Evolutionary conservation across 2,329 filamentous ascomycete genomes (phyloP).

Genomic region (Nannizzia gypsea): DNA sequence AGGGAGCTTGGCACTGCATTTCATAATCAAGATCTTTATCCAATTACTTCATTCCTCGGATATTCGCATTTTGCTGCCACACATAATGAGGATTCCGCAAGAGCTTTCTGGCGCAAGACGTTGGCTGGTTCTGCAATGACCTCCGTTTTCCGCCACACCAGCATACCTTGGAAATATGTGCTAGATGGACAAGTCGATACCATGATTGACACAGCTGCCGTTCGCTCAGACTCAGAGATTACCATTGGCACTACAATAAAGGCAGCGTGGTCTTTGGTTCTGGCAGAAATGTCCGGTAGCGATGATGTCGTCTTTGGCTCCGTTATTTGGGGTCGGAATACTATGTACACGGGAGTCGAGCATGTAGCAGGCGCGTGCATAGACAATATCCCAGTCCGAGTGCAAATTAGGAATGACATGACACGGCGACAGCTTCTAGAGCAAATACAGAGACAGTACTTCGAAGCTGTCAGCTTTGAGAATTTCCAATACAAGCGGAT

Average conservation of each 20-base stretch:
- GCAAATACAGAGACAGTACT: neutral
- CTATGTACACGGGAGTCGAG: conserved; percentile 28
- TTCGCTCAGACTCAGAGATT: neutral
- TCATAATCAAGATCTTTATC: neutral
- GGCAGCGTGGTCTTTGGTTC: conserved; percentile 9
- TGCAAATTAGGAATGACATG: conserved; percentile 13
- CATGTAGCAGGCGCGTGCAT: conserved; percentile 36
- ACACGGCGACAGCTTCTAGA: neutral
- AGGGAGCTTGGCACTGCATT: neutral
- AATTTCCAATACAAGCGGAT: neutral
- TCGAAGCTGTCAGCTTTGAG: neutral
- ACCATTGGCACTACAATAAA: conserved; percentile 5
- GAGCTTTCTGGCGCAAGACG: neutral
- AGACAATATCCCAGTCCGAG: conserved; percentile 33
- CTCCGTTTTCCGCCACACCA: neutral
- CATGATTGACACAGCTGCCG: neutral
- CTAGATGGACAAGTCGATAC: neutral
- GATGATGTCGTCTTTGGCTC: conserved; percentile 34
- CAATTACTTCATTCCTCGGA: neutral
- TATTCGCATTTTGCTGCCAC: neutral
- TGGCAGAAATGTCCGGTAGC: conserved; percentile 14
- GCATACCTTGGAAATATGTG: neutral
- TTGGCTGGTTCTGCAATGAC: neutral
- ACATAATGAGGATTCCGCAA: neutral
- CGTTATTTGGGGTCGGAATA: conserved; percentile 33